phyloP scores from a whole-genome alignment of 2,329 filamentous ascomycete species.

The Monilinia laxa region DNA sequence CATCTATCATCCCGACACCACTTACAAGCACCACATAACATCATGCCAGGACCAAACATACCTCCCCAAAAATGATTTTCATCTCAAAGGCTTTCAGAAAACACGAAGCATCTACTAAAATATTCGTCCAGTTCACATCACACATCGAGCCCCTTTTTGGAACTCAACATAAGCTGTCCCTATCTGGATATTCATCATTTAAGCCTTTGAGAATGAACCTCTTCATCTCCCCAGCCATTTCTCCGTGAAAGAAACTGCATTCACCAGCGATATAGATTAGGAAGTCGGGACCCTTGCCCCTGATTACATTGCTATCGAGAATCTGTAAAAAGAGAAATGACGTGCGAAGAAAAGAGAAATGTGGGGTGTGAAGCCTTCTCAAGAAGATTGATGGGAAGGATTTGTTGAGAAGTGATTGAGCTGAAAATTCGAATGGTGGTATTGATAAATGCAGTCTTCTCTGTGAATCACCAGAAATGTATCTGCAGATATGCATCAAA shows the following conservation, averaged over 20 bases:
- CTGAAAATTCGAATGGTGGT: not conserved
- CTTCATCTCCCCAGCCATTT: not conserved
- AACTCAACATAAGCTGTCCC: conserved; percentile 92
- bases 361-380: not conserved
- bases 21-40: no score
- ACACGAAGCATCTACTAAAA: conserved; percentile 99
- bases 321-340: not conserved
- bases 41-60: not conserved
- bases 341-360: not conserved
- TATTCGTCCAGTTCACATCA: conserved; percentile 94
- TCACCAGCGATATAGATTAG: not conserved
- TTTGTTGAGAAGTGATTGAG: not conserved
- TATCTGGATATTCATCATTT: conserved; percentile 98
- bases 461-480: not conserved
- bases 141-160: conserved; percentile 53
- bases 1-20: no score
- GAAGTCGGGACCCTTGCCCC: conserved; percentile 11
- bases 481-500: not conserved
- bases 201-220: conserved; percentile 36
- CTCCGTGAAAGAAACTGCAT: not conserved
- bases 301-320: not conserved
- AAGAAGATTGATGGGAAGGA: not conserved
- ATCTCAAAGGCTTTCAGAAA: conserved; percentile 54
- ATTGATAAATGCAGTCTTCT: not conserved
- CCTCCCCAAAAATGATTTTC: not conserved